Conservation (phyloP, 2,329 filamentous ascomycete genomes). For the Uncinocarpus reesii region DNA sequence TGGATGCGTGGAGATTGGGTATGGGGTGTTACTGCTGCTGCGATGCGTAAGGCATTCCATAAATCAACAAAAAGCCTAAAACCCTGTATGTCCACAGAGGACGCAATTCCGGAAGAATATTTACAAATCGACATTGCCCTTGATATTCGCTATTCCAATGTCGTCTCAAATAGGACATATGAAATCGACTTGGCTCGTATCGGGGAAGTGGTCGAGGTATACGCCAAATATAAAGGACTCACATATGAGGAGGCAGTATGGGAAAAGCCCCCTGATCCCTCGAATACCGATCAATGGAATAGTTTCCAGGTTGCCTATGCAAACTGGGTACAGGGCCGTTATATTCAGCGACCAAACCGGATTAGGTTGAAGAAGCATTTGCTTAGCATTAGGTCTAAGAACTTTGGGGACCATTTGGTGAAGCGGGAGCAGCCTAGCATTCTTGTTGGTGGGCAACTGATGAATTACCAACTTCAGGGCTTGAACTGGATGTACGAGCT, state of each 20-base stretch:
- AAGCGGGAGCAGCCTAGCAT: conserved; percentile 61
- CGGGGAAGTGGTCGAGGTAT: conserved; percentile 59
- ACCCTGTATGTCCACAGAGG: conserved; percentile 59
- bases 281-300: conserved; percentile 56
- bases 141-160: conserved; percentile 58
- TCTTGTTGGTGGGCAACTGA: conserved; percentile 68
- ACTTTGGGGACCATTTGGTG: conserved; percentile 58
- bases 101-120: conserved; percentile 81
- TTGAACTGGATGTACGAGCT: conserved; percentile 93
- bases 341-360: conserved; percentile 52
- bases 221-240: conserved; percentile 87
- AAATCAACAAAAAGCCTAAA: conserved; percentile 54
- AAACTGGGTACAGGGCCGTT: conserved; percentile 71
- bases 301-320: conserved; percentile 76
- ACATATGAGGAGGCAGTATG: conserved; percentile 84
- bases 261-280: conserved; percentile 63
- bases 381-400: conserved; percentile 51
- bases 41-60: conserved; percentile 64
- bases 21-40: conserved; percentile 53
- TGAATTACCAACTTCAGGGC: conserved; percentile 88
- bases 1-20: conserved; percentile 92
- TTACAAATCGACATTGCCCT: conserved; percentile 83
- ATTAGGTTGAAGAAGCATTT: conserved; percentile 56
- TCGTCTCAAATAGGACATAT: conserved; percentile 48
- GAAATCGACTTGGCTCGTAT: conserved; percentile 62